phyloP scores from a whole-genome alignment of 768 basidiomycete species.

The Trichaptum fuscoviolaceum region DNA sequence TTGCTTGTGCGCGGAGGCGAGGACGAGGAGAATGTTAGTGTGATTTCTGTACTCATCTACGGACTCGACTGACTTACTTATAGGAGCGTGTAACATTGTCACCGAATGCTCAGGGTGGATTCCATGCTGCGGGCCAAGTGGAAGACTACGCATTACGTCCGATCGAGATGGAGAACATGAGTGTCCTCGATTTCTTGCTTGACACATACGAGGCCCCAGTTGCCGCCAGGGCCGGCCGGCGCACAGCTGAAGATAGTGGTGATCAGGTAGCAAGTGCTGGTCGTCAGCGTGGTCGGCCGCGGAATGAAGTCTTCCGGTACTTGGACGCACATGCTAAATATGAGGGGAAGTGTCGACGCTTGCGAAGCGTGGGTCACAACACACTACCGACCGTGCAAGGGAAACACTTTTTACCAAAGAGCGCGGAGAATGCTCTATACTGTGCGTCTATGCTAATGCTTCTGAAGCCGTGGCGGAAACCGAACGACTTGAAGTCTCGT shows the following conservation, averaged over 20 bases:
- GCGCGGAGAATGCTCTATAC: slow-evolving; percentile 27
- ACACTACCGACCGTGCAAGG: slow-evolving; percentile 32
- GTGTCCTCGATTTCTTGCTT: background rate
- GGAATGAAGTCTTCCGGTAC: slow-evolving; percentile 19
- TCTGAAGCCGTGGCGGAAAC: slow-evolving; percentile 29
- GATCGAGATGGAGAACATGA: background rate
- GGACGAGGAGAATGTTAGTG: too few relatives aligned
- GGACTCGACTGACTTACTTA: too few relatives aligned
- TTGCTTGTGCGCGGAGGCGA: too few relatives aligned
- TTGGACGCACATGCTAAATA: slow-evolving; percentile 10
- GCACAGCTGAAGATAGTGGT: too few relatives aligned
- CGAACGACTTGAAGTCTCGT: slow-evolving; percentile 23
- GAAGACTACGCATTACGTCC: too few relatives aligned
- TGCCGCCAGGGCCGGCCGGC: too few relatives aligned
- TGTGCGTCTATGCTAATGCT: slow-evolving; percentile 31
- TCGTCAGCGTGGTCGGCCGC: too few relatives aligned
- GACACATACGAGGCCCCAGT: background rate
- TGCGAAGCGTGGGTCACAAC: slow-evolving; percentile 24
- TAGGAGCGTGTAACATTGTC: too few relatives aligned
- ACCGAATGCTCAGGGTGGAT: too few relatives aligned
- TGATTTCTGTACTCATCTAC: too few relatives aligned
- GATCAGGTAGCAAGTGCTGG: too few relatives aligned
- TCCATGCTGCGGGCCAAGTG: too few relatives aligned
- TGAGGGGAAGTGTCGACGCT: slow-evolving; percentile 15
- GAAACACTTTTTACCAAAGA: slow-evolving; percentile 24